A percentile compares a stretch with the other conserved stretches of the same genome.
phyloP scores from a whole-genome alignment of 1,284 basidiomycete species.

The Marasmius oreades region DNA sequence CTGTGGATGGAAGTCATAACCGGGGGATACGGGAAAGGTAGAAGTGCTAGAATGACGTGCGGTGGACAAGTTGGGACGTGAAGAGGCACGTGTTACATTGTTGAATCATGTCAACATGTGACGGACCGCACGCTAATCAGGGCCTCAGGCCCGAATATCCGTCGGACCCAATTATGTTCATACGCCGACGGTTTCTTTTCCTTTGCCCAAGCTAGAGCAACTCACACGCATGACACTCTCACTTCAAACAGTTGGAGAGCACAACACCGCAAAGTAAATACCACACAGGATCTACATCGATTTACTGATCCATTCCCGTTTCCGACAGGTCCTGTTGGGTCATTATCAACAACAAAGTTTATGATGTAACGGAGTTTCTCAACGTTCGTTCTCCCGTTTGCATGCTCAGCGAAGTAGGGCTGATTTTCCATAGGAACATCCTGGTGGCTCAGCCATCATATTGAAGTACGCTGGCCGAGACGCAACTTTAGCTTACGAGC shows the following conservation, averaged over 20 bases:
- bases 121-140: background rate
- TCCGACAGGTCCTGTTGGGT: conserved; percentile 55
- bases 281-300: conserved; percentile 3
- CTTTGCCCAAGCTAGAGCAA: background rate
- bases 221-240: conserved; percentile 8
- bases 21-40: conserved; percentile 12
- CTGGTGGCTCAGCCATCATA: conserved; percentile 77
- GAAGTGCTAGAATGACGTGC: conserved; percentile 13
- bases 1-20: conserved; percentile 49
- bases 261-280: conserved; percentile 50
- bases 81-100: background rate
- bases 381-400: conserved; percentile 36
- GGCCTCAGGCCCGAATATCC: background rate
- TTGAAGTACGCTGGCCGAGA: conserved; percentile 78
- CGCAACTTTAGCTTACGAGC: conserved; percentile 69
- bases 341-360: conserved; percentile 73
- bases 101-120: background rate
- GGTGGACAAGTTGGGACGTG: conserved; percentile 9
- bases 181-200: too few relatives aligned
- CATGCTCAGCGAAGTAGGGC: conserved; percentile 2
- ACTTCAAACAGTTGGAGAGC: conserved; percentile 45
- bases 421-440: conserved; percentile 57
- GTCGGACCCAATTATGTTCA: too few relatives aligned
- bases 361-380: conserved; percentile 86
- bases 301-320: background rate